Percentiles rank a stretch among this genome's conserved stretches.
Conservation (phyloP, 495 filamentous ascomycete species). For the Tirmania nivea region DNA sequence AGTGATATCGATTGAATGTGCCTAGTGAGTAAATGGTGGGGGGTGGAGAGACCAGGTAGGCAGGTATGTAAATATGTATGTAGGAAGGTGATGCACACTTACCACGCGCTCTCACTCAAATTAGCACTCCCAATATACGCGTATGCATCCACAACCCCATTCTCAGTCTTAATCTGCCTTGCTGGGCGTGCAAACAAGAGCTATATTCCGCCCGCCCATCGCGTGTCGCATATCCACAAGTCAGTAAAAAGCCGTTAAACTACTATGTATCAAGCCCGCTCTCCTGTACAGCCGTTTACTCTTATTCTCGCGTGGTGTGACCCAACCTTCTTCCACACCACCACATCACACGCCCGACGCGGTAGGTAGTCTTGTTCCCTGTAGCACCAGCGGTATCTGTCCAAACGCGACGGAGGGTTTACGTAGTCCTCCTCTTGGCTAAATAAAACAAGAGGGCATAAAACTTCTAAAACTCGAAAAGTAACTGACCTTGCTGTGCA, state of each 20-base stretch:
- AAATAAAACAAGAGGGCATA: too few species aligned
- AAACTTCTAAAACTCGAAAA: neutral
- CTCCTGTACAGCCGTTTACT: neutral
- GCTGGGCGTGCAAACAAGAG: neutral
- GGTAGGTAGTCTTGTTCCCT: too few species aligned
- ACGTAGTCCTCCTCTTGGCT: too few species aligned
- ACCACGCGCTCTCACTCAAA: constrained; percentile 82
- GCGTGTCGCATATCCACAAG: too few species aligned
- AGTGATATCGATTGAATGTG: too few species aligned
- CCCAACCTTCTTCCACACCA: too few species aligned
- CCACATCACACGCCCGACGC: too few species aligned
- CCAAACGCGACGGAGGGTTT: too few species aligned
- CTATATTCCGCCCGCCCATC: neutral
- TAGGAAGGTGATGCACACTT: constrained; percentile 13
- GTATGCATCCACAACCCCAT: constrained; percentile 28
- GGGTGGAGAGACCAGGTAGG: neutral
- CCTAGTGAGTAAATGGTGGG: too few species aligned
- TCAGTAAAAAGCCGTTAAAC: too few species aligned
- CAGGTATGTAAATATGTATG: neutral
- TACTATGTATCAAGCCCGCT: neutral
- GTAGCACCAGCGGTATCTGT: too few species aligned
- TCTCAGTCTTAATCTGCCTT: neutral
- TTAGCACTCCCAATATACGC: constrained; percentile 88
- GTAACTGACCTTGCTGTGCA: constrained; percentile 55
- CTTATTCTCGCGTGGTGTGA: too few species aligned